These are phyloP conservation scores for Phragmites australis DNA, from an alignment of 176 grass and related monocot species.

Conservation along the genomic window DNA sequence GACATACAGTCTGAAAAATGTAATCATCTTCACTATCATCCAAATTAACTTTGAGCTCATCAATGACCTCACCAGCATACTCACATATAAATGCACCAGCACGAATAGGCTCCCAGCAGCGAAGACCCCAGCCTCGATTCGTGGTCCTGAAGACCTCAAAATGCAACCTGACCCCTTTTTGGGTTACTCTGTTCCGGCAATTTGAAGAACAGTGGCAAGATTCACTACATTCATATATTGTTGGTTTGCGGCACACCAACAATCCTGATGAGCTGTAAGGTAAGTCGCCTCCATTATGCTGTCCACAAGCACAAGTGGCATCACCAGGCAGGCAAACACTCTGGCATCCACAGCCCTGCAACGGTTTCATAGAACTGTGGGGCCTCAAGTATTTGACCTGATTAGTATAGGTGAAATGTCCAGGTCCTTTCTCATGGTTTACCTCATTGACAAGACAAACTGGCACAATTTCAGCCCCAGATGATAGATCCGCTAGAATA, in stretches of 20 bases:
- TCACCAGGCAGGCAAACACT: conserved; percentile 66
- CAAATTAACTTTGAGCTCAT: conserved; percentile 43
- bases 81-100: conserved; percentile 82
- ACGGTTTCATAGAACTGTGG: conserved; percentile 38
- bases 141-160: conserved; percentile 78
- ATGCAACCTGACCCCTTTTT: conserved; percentile 60
- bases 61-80: conserved; percentile 64
- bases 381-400: conserved; percentile 47
- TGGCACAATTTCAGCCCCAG: conserved; percentile 50
- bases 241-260: conserved; percentile 54
- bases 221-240: conserved; percentile 69
- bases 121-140: conserved; percentile 72
- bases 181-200: conserved; percentile 77
- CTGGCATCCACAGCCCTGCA: conserved; percentile 63
- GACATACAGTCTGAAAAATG: conserved; percentile 59
- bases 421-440: conserved; percentile 60
- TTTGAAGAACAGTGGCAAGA: conserved; percentile 59
- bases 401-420: conserved; percentile 59
- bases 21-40: conserved; percentile 61
- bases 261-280: conserved; percentile 71
- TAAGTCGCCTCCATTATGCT: conserved; percentile 65
- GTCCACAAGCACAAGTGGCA: conserved; percentile 52
- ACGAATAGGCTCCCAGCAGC: conserved; percentile 79
- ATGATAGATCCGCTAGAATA: conserved; percentile 62
- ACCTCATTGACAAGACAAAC: conserved; percentile 78